Evolutionary conservation across 2,329 filamentous ascomycete genomes (phyloP), one percentile per base, ranked within the genome.

Genomic region (Aureobasidium sp.): DNA sequence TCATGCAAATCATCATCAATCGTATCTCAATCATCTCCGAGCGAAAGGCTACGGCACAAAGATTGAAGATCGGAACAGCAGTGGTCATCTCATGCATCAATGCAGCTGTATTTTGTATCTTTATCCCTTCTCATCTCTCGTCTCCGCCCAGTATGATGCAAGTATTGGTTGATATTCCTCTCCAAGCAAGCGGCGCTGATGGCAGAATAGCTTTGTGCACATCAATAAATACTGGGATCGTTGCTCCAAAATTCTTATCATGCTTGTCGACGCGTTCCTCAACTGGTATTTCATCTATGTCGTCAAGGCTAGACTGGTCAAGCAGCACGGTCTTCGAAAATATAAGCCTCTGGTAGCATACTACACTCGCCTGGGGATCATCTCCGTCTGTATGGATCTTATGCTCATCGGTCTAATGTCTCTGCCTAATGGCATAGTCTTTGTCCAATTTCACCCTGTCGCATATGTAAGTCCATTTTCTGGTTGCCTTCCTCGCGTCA

Each of bases 301-400:
- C 5, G 79, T 82, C 34, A 77, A 79, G 65, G 70, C 71, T 5
- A 74, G 79, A 3, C 74, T 83, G 0, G 71, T 82, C 11, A 72
- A 75, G 41, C 44, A 59, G 15, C 78, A 81, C 51, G 78, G 78
- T 1, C 70, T 82, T 4, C 75, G 75, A 11, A 83, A 83, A 64
- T 83, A 83, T 67, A 74, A 77, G 63, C 76, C 76, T 3, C 73
- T 83, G 0, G 75, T 81, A 2, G 71, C 70, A 9, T 82, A 82
- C 71, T 83, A 82, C 55, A 76, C 78, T 31, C 75, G 75, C 48
- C 75, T 83, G 17, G 79, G 82, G 67, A 25, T 76, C 5, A 53
- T 83, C 0, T 82, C 80, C 0, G 71, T 83, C 5, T 67, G 74
- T 1, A 80, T 82, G 78, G 81, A 83, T 64, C 37, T 61, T 2